phyloP scores from a whole-genome alignment of 2,329 filamentous ascomycete species.

The Thielaviopsis punctulata region DNA sequence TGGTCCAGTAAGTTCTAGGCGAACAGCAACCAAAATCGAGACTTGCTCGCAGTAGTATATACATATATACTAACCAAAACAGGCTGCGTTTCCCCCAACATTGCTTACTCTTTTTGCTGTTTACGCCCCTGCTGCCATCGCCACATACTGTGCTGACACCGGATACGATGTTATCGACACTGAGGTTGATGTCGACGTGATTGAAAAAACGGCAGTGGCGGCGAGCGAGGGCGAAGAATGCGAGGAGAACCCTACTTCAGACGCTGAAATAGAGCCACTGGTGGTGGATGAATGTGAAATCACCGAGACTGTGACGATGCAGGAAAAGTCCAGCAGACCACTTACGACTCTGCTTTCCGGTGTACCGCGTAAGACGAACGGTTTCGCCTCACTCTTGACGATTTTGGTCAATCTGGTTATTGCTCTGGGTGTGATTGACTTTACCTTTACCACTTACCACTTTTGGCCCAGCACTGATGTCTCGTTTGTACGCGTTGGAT shows the following conservation, averaged over 20 bases:
- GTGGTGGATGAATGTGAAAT: neutral
- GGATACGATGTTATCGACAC: constrained; percentile 43
- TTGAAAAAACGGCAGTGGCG: constrained; percentile 23
- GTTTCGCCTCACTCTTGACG: constrained; percentile 46
- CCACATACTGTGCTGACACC: constrained; percentile 37
- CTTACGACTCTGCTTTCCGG: constrained; percentile 58
- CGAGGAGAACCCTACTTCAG: constrained; percentile 11
- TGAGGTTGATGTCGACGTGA: constrained; percentile 38
- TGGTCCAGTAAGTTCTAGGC: constrained; percentile 16
- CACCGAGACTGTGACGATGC: constrained; percentile 28
- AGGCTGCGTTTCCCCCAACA: constrained; percentile 14
- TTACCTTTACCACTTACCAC: constrained; percentile 55
- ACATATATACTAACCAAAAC: neutral
- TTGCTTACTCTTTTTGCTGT: constrained; percentile 46
- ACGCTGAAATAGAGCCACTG: neutral
- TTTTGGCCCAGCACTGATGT: constrained; percentile 57
- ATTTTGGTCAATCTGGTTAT: constrained; percentile 56
- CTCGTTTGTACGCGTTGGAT: constrained; percentile 74
- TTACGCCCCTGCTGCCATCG: constrained; percentile 47
- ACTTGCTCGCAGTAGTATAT: neutral
- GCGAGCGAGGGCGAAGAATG: neutral
- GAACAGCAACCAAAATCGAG: neutral
- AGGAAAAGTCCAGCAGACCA: constrained; percentile 37
- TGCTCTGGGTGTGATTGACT: constrained; percentile 54
- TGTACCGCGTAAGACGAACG: constrained; percentile 53